phyloP scores from a whole-genome alignment of 1,284 basidiomycete species.

The Ustilago lituana region DNA sequence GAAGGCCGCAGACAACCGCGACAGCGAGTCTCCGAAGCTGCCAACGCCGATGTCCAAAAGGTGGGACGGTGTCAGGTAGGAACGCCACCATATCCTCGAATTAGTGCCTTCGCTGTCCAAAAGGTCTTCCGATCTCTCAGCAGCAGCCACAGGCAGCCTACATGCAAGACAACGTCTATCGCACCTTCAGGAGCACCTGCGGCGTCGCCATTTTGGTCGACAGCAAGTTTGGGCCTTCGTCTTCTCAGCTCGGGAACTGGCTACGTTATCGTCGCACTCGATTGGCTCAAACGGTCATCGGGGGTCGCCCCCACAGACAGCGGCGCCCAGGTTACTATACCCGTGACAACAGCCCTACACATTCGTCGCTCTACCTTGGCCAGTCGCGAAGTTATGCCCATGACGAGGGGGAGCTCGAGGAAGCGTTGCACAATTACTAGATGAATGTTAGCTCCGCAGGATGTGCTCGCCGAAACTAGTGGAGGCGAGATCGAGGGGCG shows the following conservation, averaged over 20 bases:
- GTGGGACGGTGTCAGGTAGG: slow-evolving; percentile 3
- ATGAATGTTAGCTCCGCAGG: too few species aligned
- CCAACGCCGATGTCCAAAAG: background rate
- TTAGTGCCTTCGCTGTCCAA: background rate
- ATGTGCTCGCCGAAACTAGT: slow-evolving; percentile 6
- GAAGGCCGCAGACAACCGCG: background rate
- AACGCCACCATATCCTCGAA: background rate
- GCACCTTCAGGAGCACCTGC: too few species aligned
- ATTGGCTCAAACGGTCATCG: too few species aligned
- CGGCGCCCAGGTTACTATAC: too few species aligned
- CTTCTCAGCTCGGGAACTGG: background rate
- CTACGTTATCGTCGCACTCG: too few species aligned
- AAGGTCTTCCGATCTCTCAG: background rate
- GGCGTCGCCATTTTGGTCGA: background rate
- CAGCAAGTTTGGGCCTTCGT: background rate
- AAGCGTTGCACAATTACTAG: background rate
- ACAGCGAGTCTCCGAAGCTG: background rate
- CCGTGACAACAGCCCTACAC: background rate
- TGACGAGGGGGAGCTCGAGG: background rate
- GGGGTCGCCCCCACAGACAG: too few species aligned
- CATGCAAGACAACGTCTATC: background rate
- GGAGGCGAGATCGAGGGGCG: slow-evolving; percentile 2
- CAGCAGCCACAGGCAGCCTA: background rate
- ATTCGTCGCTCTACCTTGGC: background rate
- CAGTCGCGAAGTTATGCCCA: background rate